These are phyloP conservation scores for Edaphochlamys debaryana DNA, from an alignment of 139 green algal species.

Conservation along the genomic window DNA sequence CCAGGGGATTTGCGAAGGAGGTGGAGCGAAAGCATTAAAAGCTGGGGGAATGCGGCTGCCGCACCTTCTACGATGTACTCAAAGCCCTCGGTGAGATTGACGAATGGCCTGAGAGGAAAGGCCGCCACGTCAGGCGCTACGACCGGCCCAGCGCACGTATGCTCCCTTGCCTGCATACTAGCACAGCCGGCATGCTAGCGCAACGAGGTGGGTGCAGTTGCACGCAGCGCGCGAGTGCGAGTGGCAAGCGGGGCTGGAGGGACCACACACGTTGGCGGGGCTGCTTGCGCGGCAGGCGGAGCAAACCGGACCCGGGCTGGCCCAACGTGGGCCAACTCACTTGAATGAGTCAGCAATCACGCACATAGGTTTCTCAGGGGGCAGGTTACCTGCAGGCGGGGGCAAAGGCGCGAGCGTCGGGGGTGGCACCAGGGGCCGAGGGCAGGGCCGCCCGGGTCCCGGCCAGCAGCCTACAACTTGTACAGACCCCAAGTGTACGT, in stretches of 20 bases:
- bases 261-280: no score
- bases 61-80: conserved; percentile 21
- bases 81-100: conserved; percentile 15
- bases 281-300: background rate
- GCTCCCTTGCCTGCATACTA: no score
- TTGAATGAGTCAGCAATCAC: background rate
- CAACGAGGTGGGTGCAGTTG: no score
- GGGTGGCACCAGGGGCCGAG: background rate
- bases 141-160: background rate
- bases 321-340: background rate
- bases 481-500: background rate
- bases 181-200: no score
- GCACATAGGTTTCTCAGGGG: conserved; percentile 12
- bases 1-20: no score
- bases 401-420: background rate
- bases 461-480: no score
- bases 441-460: background rate
- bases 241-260: no score
- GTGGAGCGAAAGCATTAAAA: no score
- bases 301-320: background rate
- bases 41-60: no score
- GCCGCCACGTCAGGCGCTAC: background rate
- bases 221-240: no score
- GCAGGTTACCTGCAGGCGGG: background rate
- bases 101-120: background rate